Base-by-base conservation (phyloP, 2,329 filamentous ascomycete species). In the Leptographium galeiforme region DNA sequence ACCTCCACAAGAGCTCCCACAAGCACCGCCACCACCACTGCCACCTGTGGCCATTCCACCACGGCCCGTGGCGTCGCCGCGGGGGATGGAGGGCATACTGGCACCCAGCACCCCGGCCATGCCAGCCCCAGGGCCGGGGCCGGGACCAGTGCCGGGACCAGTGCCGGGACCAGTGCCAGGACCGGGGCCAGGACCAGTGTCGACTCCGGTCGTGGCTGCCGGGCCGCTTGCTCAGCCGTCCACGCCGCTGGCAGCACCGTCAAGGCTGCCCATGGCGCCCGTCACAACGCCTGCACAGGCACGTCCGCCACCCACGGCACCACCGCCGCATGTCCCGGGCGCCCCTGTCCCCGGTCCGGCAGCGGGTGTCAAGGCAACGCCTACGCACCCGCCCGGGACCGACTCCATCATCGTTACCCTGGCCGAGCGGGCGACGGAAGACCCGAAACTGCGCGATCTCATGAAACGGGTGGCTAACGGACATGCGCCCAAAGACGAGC, bases 381-480 rank as follows among this genome's bases (percentile, higher is more conserved):
- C 57, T 1, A 36, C 59, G 25, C 57, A 53, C 5, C 59, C 61
- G 6, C 58, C 63, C 7, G 61, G 65, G n/a, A 69, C 72, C 30
- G 87, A 91, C 62, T 87, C 87, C 0, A 88, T 93, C 45, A 91
- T 93, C 53, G 83, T 89, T 50, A 81, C 86, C 58, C 70, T 93
- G 32, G 87, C 87, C 0, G 84, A 87, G 61, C 80, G 81, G 58
- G 87, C 87, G 8, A 85, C 84, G 0, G 81, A 79, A 32, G 85
- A 93, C 63, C 76, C 81, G 0, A 76, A 84, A 53, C 71, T 93
- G 11, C 83, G 89, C 54, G 81, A 85, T 39, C 72, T 93, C 0
- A 93, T 93, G 87, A 88, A 88, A 64, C 80, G 87, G 52, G 87
- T 93, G 0, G 87, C 87, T 0, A 81, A 83, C 33, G 87, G 87